A percentile compares a stretch with the other conserved stretches of the same genome.
Conservation (phyloP, 208 protist genomes). For the Trypanosoma rangeli region DNA sequence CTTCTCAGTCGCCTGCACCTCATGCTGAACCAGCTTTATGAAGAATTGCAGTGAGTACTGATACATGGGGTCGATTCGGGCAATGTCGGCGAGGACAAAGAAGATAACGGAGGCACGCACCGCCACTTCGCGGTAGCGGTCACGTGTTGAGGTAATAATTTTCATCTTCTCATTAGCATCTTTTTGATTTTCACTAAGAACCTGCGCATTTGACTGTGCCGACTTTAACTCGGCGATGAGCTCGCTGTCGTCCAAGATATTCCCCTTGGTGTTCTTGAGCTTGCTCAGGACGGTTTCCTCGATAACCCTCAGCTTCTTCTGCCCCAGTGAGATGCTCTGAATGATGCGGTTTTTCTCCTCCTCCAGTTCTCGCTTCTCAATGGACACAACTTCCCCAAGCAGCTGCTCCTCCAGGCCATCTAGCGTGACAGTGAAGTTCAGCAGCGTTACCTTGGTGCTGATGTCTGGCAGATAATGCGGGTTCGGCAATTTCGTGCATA, state of each 20-base stretch:
- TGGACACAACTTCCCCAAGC: conserved; percentile 92
- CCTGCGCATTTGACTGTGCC: conserved; percentile 89
- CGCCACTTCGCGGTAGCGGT: conserved; percentile 91
- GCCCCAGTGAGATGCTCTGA: conserved; percentile 88
- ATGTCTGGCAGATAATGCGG: conserved; percentile 96
- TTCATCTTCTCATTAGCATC: conserved; percentile 93
- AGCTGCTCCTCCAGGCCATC: conserved; percentile 96
- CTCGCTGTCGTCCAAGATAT: conserved; percentile 95
- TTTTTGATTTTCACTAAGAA: conserved; percentile 87
- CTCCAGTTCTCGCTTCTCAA: conserved; percentile 93
- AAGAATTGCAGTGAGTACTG: conserved; percentile 99
- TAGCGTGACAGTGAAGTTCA: conserved; percentile 98
- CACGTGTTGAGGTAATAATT: conserved; percentile 89
- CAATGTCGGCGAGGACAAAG: conserved; percentile 94
- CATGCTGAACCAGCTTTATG: conserved; percentile 91
- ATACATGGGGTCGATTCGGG: conserved; percentile 98
- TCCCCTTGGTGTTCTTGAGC: conserved; percentile 85
- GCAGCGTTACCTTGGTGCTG: conserved; percentile 94
- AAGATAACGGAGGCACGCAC: conserved; percentile 93
- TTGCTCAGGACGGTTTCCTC: conserved; percentile 93
- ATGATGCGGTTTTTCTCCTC: conserved; percentile 95
- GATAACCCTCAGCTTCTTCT: conserved; percentile 91
- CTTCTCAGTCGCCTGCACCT: conserved; percentile 80
- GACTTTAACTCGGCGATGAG: conserved; percentile 94
- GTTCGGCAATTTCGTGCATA: conserved; percentile 96